A percentile compares a stretch with the other conserved stretches of the same genome.
Conservation (phyloP, 2,329 filamentous ascomycete genomes). For the Aspergillus arachidicola region DNA sequence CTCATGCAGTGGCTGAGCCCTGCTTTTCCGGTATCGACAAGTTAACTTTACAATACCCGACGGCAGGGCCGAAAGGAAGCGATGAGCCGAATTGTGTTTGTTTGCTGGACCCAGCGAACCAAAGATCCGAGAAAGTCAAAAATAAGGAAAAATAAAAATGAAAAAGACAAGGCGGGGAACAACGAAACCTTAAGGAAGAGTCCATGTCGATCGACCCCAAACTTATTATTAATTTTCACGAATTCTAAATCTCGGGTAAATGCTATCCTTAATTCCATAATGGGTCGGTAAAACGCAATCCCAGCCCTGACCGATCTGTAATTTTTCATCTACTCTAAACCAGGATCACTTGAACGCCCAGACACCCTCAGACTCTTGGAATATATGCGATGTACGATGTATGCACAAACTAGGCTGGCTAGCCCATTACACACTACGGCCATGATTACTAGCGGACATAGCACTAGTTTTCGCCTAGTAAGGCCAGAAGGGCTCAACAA, state of each 20-base stretch:
- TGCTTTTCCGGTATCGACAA: background rate
- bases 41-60: background rate
- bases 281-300: background rate
- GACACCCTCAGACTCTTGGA: background rate
- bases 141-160: background rate
- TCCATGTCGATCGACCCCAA: background rate
- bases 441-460: too few species aligned
- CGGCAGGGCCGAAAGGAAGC: background rate
- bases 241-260: background rate
- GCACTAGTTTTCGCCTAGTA: too few species aligned
- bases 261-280: background rate
- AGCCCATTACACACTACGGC: too few species aligned
- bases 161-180: background rate
- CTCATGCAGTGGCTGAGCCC: conserved; percentile 1
- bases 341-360: background rate
- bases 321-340: background rate
- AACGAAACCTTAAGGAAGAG: background rate
- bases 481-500: too few species aligned
- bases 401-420: too few species aligned
- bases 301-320: background rate
- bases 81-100: background rate
- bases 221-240: background rate
- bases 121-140: too few species aligned
- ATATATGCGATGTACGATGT: too few species aligned
- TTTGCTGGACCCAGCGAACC: background rate